Conservation (phyloP, 2,329 filamentous ascomycete genomes). For the Scedosporium boydii region DNA sequence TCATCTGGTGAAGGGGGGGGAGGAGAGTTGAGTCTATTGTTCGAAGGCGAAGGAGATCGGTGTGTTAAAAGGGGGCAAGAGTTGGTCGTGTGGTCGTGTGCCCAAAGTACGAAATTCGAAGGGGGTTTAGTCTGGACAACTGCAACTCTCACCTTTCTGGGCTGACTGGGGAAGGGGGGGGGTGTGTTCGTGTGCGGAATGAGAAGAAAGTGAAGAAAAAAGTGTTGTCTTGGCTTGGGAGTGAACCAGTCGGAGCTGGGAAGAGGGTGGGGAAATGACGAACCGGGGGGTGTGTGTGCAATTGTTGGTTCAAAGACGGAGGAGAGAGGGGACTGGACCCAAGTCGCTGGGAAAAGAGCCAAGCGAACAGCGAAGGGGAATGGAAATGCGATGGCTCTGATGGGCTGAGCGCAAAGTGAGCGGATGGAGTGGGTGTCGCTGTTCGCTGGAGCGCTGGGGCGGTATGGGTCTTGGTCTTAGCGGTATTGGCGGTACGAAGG, state of each 20-base stretch:
- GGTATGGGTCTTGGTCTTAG: background rate
- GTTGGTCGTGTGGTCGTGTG: background rate
- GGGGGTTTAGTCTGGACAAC: background rate
- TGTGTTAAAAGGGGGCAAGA: background rate
- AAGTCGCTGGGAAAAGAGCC: background rate
- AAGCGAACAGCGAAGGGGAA: background rate
- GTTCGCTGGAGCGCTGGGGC: no score
- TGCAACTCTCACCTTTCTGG: background rate
- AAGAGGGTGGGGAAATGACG: background rate
- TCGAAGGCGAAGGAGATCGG: background rate
- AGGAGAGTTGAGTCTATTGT: background rate
- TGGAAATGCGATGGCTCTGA: background rate
- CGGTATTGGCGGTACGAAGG: background rate
- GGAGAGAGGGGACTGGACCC: background rate
- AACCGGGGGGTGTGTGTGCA: background rate
- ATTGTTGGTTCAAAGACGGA: background rate
- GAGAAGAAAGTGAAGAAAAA: background rate
- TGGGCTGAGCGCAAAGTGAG: background rate
- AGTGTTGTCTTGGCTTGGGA: no score
- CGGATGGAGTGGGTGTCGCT: background rate
- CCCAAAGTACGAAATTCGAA: constrained; percentile 1
- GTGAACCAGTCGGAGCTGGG: background rate
- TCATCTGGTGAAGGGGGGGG: background rate
- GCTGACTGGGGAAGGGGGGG: background rate
- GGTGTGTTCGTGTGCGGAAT: background rate